Evolutionary conservation across 2,329 filamentous ascomycete genomes (phyloP).

Genomic region (Xenosphaeropsis pyriputrescens): DNA sequence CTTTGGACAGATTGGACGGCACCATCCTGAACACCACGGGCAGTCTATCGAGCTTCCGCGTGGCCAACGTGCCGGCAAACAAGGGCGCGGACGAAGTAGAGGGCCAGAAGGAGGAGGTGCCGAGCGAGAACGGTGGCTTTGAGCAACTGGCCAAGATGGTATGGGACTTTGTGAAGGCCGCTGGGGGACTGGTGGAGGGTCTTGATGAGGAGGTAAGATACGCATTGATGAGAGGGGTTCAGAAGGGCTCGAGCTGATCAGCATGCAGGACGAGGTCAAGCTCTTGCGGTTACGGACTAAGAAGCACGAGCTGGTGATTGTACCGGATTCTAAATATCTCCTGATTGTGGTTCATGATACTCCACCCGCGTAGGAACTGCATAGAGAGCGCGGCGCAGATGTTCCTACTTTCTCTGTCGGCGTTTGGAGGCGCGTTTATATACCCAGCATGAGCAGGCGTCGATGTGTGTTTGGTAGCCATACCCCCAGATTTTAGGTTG

Average conservation of each 20-base stretch:
- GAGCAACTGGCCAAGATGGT: constrained; percentile 65
- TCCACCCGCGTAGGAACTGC: constrained; percentile 38
- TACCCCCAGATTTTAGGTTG: too few relatives aligned
- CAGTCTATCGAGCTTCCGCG: constrained; percentile 52
- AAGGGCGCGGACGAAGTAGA: constrained; percentile 2
- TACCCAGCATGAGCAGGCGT: constrained; percentile 4
- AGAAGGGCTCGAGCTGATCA: not conserved
- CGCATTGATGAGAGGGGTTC: not conserved
- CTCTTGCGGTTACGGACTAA: constrained; percentile 65
- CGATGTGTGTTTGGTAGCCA: not conserved
- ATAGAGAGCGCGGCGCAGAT: too few relatives aligned
- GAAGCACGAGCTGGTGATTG: constrained; percentile 73
- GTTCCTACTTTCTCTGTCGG: not conserved
- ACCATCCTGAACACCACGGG: constrained; percentile 65
- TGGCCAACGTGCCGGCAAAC: constrained; percentile 4
- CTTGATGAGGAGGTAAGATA: constrained; percentile 51
- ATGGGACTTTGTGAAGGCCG: constrained; percentile 58
- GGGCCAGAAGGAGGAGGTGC: not conserved
- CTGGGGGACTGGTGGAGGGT: constrained; percentile 55
- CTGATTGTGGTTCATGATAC: constrained; percentile 72
- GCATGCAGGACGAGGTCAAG: constrained; percentile 54
- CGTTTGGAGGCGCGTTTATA: constrained; percentile 1
- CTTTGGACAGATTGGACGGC: constrained; percentile 57
- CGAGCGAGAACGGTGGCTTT: constrained; percentile 32
- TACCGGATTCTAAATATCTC: constrained; percentile 67